phyloP scores from a whole-genome alignment of 1,284 basidiomycete species.

The Inonotus obliquus region DNA sequence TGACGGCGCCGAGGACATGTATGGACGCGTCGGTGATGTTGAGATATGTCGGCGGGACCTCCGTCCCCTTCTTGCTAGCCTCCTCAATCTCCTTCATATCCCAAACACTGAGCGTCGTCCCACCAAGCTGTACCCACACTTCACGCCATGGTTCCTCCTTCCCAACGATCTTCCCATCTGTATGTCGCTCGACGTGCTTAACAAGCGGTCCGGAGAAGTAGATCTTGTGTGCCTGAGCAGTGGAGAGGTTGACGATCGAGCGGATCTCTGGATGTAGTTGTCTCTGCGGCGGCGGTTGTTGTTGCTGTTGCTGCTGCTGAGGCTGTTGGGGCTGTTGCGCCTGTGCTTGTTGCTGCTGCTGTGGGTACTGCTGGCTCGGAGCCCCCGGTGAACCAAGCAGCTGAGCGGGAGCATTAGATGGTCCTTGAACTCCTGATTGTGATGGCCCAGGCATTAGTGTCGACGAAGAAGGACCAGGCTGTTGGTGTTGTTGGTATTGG shows the following conservation, averaged over 20 bases:
- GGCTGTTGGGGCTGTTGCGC: not conserved
- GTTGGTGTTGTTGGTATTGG: not conserved
- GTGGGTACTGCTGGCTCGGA: not conserved
- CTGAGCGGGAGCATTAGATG: not conserved
- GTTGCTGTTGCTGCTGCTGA: not conserved
- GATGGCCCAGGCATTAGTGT: not conserved
- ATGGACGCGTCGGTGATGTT: conserved; percentile 86
- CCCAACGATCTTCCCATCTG: conserved; percentile 67
- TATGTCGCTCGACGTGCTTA: conserved; percentile 65
- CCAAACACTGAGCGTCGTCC: conserved; percentile 90
- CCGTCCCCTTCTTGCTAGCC: conserved; percentile 72
- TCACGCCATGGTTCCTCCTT: conserved; percentile 85
- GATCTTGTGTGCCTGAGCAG: conserved; percentile 70
- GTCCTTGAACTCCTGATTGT: not conserved
- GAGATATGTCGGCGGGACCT: conserved; percentile 83
- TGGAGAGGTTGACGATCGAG: conserved; percentile 63
- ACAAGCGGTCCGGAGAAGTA: conserved; percentile 81
- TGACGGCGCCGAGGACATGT: conserved; percentile 70
- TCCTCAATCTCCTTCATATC: conserved; percentile 82
- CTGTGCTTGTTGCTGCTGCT: not conserved
- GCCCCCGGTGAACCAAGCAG: not conserved
- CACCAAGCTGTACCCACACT: conserved; percentile 93
- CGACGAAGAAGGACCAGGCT: not conserved
- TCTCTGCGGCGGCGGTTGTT: not conserved
- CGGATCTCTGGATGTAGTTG: conserved; percentile 72